Percentiles rank a stretch among this genome's conserved stretches.
phyloP scores from a whole-genome alignment of 352 stramenopile genomes.

The Phytophthora agathidicida region DNA sequence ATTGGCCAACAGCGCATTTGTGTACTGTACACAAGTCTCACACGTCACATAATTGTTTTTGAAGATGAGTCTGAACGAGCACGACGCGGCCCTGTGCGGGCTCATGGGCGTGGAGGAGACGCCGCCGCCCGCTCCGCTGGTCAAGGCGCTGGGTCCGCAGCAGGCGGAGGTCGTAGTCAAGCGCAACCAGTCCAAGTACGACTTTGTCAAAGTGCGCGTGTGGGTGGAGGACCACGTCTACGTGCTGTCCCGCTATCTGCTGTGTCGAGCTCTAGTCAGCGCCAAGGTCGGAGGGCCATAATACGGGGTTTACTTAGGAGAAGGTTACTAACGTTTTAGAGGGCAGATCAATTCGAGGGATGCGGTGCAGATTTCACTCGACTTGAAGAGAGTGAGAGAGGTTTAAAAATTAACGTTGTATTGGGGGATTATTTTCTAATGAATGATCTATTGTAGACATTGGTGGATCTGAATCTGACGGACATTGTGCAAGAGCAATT shows the following conservation, averaged over 20 bases:
- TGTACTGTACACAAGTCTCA: no score
- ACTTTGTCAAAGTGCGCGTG: constrained; percentile 91
- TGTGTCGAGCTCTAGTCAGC: constrained; percentile 84
- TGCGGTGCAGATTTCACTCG: constrained; percentile 87
- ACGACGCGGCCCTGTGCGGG: constrained; percentile 30
- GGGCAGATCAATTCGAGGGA: constrained; percentile 83
- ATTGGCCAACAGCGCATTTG: constrained; percentile 12
- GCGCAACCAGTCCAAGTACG: constrained; percentile 91
- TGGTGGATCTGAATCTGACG: constrained; percentile 85
- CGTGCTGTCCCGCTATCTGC: constrained; percentile 86
- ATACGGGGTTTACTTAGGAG: neutral
- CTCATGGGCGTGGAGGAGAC: constrained; percentile 40
- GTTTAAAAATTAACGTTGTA: neutral
- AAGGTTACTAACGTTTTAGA: neutral
- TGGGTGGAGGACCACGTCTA: constrained; percentile 92
- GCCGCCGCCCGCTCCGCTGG: constrained; percentile 37
- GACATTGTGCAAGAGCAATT: constrained; percentile 91
- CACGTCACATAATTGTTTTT: no score
- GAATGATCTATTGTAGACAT: constrained; percentile 74
- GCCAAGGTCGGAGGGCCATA: constrained; percentile 58
- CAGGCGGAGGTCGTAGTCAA: constrained; percentile 62
- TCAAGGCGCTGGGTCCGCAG: constrained; percentile 39
- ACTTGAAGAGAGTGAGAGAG: constrained; percentile 78
- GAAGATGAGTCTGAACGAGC: constrained; percentile 43
- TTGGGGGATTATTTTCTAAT: constrained; percentile 4